A percentile compares a stretch with the other conserved stretches of the same genome.
Evolutionary conservation across 2,329 filamentous ascomycete genomes (phyloP).

Genomic region (Stachybotrys chlorohalonatus): DNA sequence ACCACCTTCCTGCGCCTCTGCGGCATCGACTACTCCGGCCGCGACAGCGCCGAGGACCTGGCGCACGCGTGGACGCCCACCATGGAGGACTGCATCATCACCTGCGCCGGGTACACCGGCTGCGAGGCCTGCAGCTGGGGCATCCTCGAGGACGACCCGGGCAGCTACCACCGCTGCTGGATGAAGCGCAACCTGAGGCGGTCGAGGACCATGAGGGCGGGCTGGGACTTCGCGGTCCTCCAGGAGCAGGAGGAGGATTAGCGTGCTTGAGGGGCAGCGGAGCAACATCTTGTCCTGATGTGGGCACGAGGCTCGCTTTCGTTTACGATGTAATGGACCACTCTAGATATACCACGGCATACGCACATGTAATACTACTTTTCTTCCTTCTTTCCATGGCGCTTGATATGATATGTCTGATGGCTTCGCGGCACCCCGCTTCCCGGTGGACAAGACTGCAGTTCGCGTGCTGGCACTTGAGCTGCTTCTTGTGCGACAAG

Average conservation of each 20-base stretch:
- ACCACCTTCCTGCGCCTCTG: constrained; percentile 34
- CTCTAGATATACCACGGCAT: background rate
- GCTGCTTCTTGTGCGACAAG: too few relatives aligned
- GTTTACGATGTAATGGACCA: background rate
- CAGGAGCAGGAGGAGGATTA: constrained; percentile 1
- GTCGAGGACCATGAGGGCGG: constrained; percentile 18
- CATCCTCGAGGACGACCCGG: constrained; percentile 27
- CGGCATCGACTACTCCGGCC: constrained; percentile 34
- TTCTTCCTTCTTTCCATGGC: too few relatives aligned
- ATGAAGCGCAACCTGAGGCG: constrained; percentile 28
- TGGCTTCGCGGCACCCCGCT: too few relatives aligned
- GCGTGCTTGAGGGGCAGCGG: background rate
- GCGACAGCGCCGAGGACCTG: constrained; percentile 22
- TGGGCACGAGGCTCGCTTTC: too few relatives aligned
- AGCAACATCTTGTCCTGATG: too few relatives aligned
- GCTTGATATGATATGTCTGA: too few relatives aligned
- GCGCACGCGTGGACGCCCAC: constrained; percentile 24
- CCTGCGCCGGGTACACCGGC: constrained; percentile 27
- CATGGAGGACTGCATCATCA: constrained; percentile 34
- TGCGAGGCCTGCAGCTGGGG: constrained; percentile 38
- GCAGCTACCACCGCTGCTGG: constrained; percentile 31
- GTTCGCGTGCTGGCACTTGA: too few relatives aligned
- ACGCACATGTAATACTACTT: background rate
- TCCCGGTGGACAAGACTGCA: too few relatives aligned
- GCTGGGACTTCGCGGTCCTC: constrained; percentile 36